A percentile compares a stretch with the other conserved stretches of the same genome.
Evolutionary conservation across 2,329 filamentous ascomycete genomes (phyloP).

Genomic region (Fusarium udum): DNA sequence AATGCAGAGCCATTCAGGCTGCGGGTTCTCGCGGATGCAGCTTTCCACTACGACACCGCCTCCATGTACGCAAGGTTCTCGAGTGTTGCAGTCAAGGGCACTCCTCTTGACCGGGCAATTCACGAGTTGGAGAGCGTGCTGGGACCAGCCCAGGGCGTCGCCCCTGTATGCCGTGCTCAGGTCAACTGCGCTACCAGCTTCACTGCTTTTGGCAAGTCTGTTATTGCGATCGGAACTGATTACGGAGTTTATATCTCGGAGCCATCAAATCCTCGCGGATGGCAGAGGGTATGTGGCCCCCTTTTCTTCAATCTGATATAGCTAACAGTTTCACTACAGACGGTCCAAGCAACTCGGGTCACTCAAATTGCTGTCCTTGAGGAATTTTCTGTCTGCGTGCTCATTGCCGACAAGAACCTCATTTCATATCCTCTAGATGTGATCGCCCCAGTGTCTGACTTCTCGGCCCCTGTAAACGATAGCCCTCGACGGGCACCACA

Average conservation of each 20-base stretch:
- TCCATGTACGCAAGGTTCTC: constrained; percentile 67
- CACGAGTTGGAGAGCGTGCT: constrained; percentile 85
- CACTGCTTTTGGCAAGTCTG: constrained; percentile 80
- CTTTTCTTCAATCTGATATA: background rate
- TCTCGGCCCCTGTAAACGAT: constrained; percentile 71
- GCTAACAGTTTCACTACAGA: constrained; percentile 57
- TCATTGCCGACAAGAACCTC: constrained; percentile 90
- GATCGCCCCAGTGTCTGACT: constrained; percentile 72
- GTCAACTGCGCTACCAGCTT: constrained; percentile 97
- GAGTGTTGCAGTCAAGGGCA: constrained; percentile 84
- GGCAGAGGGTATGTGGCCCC: constrained; percentile 77
- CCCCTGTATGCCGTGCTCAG: constrained; percentile 81
- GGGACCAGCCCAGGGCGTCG: constrained; percentile 74
- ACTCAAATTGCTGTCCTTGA: constrained; percentile 95
- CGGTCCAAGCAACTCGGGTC: constrained; percentile 78
- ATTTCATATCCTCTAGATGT: constrained; percentile 95
- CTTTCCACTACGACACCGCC: constrained; percentile 81
- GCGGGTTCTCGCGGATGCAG: constrained; percentile 89
- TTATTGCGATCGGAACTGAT: constrained; percentile 95
- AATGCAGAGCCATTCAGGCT: constrained; percentile 96
- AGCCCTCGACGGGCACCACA: constrained; percentile 88
- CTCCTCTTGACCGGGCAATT: constrained; percentile 90
- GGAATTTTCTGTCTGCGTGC: constrained; percentile 90
- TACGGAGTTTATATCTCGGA: constrained; percentile 93
- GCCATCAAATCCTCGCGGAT: constrained; percentile 87